Evolutionary conservation across 495 filamentous ascomycete genomes (phyloP).

Genomic region (Poronia punctata): DNA sequence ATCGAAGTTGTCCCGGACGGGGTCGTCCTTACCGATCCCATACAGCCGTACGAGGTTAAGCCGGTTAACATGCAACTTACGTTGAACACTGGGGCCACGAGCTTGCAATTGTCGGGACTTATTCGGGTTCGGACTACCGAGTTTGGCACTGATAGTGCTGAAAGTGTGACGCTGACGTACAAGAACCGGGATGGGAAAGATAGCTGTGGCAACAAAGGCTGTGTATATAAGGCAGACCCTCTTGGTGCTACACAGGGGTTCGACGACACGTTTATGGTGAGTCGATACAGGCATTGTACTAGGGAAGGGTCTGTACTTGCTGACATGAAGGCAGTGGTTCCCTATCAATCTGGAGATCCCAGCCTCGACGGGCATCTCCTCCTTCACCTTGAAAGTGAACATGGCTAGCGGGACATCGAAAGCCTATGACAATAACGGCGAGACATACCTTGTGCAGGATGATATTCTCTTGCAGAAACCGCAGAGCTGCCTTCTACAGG

Average conservation of each 20-base stretch:
- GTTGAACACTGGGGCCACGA: slow-evolving; percentile 29
- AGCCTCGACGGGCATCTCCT: slow-evolving; percentile 37
- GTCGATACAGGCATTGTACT: slow-evolving; percentile 11
- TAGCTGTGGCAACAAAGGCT: slow-evolving; percentile 44
- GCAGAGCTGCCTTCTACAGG: slow-evolving; percentile 41
- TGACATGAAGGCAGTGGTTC: slow-evolving; percentile 34
- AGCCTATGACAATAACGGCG: slow-evolving; percentile 41
- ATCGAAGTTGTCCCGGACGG: slow-evolving; percentile 52
- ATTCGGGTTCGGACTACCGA: slow-evolving; percentile 40
- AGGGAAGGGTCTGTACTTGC: background rate
- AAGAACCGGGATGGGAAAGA: slow-evolving; percentile 90
- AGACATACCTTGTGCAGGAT: slow-evolving; percentile 37
- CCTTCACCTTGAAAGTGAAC: slow-evolving; percentile 35
- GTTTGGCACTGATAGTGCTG: slow-evolving; percentile 23
- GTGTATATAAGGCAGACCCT: slow-evolving; percentile 36
- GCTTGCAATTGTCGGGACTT: slow-evolving; percentile 31
- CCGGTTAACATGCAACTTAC: slow-evolving; percentile 45
- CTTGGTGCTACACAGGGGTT: slow-evolving; percentile 47
- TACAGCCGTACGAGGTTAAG: slow-evolving; percentile 54
- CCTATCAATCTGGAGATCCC: slow-evolving; percentile 33
- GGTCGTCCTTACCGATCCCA: slow-evolving; percentile 43
- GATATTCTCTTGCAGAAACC: slow-evolving; percentile 37
- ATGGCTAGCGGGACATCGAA: slow-evolving; percentile 34
- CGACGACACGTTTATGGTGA: slow-evolving; percentile 51
- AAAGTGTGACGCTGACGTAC: slow-evolving; percentile 62